phyloP scores from a whole-genome alignment of 2,329 filamentous ascomycete genomes.

The Teratosphaeria epicoccoides region DNA sequence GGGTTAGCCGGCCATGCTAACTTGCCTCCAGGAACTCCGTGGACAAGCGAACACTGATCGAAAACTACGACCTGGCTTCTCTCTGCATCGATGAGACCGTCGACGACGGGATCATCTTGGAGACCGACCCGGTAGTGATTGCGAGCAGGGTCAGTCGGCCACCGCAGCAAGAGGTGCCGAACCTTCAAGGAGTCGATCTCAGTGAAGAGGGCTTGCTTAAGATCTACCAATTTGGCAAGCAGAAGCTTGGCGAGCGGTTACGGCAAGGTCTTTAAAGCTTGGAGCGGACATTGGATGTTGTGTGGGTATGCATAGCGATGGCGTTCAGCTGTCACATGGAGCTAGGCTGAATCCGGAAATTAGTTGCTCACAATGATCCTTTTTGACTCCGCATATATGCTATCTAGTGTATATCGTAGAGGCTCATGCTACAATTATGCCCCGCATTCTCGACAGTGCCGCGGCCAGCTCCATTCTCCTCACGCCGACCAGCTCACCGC shows the following conservation, averaged over 20 bases:
- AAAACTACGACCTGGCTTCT: slow-evolving; percentile 95
- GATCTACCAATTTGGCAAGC: slow-evolving; percentile 85
- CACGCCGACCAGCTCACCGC: slow-evolving; percentile 23
- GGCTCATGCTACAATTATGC: slow-evolving; percentile 24
- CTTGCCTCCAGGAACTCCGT: slow-evolving; percentile 62
- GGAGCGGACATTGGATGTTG: background rate
- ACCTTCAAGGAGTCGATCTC: slow-evolving; percentile 86
- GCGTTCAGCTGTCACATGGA: slow-evolving; percentile 2
- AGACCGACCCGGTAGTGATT: slow-evolving; percentile 92
- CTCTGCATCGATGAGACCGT: slow-evolving; percentile 92
- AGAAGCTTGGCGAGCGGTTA: slow-evolving; percentile 81
- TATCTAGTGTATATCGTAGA: too few species aligned
- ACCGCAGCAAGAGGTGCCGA: slow-evolving; percentile 74
- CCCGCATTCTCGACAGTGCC: slow-evolving; percentile 21
- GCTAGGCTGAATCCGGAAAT: background rate
- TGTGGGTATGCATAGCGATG: slow-evolving; percentile 8
- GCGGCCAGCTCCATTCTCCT: slow-evolving; percentile 22
- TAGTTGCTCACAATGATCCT: too few species aligned
- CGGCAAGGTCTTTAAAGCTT: slow-evolving; percentile 60
- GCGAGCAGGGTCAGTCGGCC: slow-evolving; percentile 86
- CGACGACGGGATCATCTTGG: slow-evolving; percentile 90
- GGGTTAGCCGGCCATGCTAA: slow-evolving; percentile 7
- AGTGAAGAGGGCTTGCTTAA: slow-evolving; percentile 94
- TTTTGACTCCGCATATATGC: too few species aligned
- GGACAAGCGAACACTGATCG: slow-evolving; percentile 93